Evolutionary conservation across 768 basidiomycete species (phyloP), one percentile per base, ranked within the genome.

Genomic region (Chalciporus piperatus): DNA sequence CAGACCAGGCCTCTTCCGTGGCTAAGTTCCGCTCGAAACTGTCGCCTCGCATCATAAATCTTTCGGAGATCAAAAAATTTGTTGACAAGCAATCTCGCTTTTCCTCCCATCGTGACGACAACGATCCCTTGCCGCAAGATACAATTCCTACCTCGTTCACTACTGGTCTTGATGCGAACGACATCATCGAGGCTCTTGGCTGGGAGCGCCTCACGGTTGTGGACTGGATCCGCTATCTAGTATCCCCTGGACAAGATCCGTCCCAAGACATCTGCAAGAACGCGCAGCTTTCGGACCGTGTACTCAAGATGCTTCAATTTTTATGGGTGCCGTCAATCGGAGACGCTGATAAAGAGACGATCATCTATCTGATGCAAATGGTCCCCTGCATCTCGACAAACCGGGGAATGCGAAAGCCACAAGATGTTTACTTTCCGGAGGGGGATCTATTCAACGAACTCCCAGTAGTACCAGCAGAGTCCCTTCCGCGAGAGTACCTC

Each of bases 361-460:
- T 88, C 28, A 69, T 73, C n/a, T 60, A 64, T 1, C 65, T 82
- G 20, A 68, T 92, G 28, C 70, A 71, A 45, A 63, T 69, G 3
- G 71, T 81, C 19, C 55, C 82, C 2, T 89, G 87, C 60, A 79
- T 93, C 37, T 89, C 89, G 2, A 92, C 91, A 0, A 81, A 83
- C 8, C 70, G 69, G 10, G 96, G 94, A 8, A 76, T 89, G 73
- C 83, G 79, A 57, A 62, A 66, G 17, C 90, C 95, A 0, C 63
- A 67, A 4, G 81, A 93, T 45, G 72, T 86, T 4, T 96, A 95
- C 70, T 94, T 97, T 62, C 72, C 84, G 10, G 89, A 82, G 54
- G 93, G 86, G n/a, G 81, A 89, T 57, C 74, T 98, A n/a, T 97
- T 98, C 67, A 80, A 80, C 22, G 94, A 96, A 65, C 72, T 94